Evolutionary conservation across 2,329 filamentous ascomycete species (phyloP).

Genomic region (Fusarium tricinctum): DNA sequence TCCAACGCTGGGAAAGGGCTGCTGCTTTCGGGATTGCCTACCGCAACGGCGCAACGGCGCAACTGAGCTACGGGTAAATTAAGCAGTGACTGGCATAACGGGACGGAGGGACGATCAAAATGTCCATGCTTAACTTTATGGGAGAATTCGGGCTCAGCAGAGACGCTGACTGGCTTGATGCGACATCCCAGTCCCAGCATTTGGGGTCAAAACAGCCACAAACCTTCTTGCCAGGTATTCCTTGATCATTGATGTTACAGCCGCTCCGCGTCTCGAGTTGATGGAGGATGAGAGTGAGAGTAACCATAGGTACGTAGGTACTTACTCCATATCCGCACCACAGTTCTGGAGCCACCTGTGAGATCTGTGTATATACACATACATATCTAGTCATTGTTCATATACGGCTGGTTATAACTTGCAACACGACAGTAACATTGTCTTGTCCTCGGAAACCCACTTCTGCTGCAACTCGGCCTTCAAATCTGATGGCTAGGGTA

Average conservation of each 20-base stretch:
- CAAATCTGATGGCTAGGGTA: constrained; percentile 28
- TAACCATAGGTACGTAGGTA: not conserved
- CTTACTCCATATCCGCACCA: not conserved
- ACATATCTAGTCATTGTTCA: not conserved
- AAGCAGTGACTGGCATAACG: constrained; percentile 36
- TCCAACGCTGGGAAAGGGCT: constrained; percentile 18
- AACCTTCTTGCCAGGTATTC: constrained; percentile 12
- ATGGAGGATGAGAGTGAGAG: not conserved
- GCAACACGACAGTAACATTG: constrained; percentile 24
- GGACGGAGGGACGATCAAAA: constrained; percentile 44
- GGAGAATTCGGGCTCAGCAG: constrained; percentile 41
- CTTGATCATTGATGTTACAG: constrained; percentile 29
- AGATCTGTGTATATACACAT: not conserved
- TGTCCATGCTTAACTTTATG: constrained; percentile 42
- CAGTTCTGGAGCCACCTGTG: not conserved
- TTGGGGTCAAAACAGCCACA: constrained; percentile 38
- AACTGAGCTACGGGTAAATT: constrained; percentile 30
- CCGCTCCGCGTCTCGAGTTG: constrained; percentile 28
- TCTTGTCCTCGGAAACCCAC: constrained; percentile 25
- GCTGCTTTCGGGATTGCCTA: constrained; percentile 37
- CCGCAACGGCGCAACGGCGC: constrained; percentile 17
- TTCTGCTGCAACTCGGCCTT: constrained; percentile 30
- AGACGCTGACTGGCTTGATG: constrained; percentile 42
- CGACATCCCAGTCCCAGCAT: constrained; percentile 21
- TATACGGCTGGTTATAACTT: constrained; percentile 8